Evolutionary conservation across 2,329 filamentous ascomycete genomes (phyloP).

Genomic region (Pseudocercospora musae): DNA sequence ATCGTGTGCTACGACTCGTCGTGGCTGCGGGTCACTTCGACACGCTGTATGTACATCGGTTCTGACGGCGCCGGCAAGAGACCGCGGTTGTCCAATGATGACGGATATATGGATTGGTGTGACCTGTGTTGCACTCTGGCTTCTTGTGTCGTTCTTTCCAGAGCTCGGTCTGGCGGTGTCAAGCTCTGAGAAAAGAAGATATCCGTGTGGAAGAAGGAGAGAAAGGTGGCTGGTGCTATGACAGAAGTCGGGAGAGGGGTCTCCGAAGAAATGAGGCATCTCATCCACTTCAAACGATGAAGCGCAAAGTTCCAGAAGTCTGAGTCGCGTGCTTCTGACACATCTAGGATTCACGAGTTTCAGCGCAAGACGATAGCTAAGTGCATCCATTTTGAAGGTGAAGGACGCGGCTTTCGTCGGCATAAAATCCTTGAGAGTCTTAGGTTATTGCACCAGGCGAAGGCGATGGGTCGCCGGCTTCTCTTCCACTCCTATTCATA

Average conservation of each 20-base stretch:
- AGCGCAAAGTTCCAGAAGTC: too few relatives aligned
- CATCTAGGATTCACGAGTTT: too few relatives aligned
- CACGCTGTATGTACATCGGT: slow-evolving; percentile 1
- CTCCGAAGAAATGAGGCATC: too few relatives aligned
- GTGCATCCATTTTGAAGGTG: too few relatives aligned
- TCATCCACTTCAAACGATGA: too few relatives aligned
- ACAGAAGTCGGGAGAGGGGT: too few relatives aligned
- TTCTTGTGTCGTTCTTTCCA: slow-evolving; percentile 5
- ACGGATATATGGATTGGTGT: not conserved
- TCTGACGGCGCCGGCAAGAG: not conserved
- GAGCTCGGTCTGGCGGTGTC: slow-evolving; percentile 8
- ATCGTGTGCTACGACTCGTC: not conserved
- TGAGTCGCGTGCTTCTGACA: too few relatives aligned
- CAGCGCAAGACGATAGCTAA: too few relatives aligned
- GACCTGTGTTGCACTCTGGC: slow-evolving; percentile 2
- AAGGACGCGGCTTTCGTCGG: too few relatives aligned
- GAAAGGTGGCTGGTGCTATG: not conserved
- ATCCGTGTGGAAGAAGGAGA: not conserved
- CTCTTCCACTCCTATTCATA: not conserved
- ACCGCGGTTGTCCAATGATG: slow-evolving; percentile 1
- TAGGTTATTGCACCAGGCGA: too few relatives aligned
- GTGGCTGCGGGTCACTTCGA: slow-evolving; percentile 7
- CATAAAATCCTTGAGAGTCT: too few relatives aligned
- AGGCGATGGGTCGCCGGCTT: too few relatives aligned
- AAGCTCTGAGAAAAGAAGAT: slow-evolving; percentile 4